Evolutionary conservation across 352 stramenopile species (phyloP), one percentile per base, ranked within the genome.

Genomic region (Pelagophyceae sp.): DNA sequence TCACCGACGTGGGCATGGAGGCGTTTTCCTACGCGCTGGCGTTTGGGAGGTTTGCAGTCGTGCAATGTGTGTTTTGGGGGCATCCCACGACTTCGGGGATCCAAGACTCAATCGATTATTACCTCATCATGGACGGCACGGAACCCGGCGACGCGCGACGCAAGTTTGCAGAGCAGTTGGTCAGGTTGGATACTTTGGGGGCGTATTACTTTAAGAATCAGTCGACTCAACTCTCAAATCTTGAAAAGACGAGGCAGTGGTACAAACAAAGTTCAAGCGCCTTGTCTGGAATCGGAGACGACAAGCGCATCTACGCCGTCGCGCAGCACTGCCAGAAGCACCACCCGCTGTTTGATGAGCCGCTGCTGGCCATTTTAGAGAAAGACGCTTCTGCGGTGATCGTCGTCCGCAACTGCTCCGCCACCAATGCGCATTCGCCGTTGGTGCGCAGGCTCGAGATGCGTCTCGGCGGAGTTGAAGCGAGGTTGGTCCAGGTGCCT

Each of bases 41-140:
- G 0, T 86, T 90, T 76, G 84, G 87, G 35, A 83, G 89, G 3
- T 38, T 92, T 27, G 87, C 87, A 15, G 83, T 81, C 0, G 78
- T 89, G 0, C 87, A 92, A 65, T 86, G 87, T 61, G 85, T 88
- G 0, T 93, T 93, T 72, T 93, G 89, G 89, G 89, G 89, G 29
- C 89, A 93, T 51, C 88, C 88, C 6, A 88, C 92, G 69, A 91
- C 88, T 27, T 89, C 86, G 0, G 88, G 83, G 5, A 38, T 80
- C 25, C 86, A 88, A 45, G 80, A 85, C 1, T 60, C 82, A 0
- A 89, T 92, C 45, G 89, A 93, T 77, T 92, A 91, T 60, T 92
- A 90, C 61, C 83, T 93, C 58, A 20, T 76, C 78, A 70, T 29
- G 50, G 38, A 33, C 5, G 29, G 35, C 33, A 33, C n/a, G 1